These are phyloP conservation scores for Fusarium sublunatum DNA, from an alignment of 2,329 filamentous ascomycete species.

Conservation along the genomic window DNA sequence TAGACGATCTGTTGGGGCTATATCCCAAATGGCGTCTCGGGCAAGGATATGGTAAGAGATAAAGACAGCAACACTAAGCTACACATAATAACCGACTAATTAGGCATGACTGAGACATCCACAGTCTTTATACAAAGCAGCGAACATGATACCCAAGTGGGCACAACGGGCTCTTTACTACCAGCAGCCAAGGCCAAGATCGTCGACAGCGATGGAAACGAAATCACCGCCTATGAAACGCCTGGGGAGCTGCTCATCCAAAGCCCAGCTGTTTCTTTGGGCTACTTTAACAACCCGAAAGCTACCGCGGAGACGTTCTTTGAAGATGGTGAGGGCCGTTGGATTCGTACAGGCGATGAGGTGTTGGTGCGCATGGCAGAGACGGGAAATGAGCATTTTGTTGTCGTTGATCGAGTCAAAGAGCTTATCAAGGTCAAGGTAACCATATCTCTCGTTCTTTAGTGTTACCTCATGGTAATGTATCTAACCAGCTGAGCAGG, in stretches of 20 bases:
- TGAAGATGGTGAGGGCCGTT: constrained; percentile 71
- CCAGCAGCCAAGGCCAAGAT: constrained; percentile 72
- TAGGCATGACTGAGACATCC: constrained; percentile 50
- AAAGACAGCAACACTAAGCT: not conserved
- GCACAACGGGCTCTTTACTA: constrained; percentile 74
- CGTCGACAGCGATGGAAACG: constrained; percentile 71
- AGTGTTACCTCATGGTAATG: fast-evolving
- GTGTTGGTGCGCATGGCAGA: constrained; percentile 73
- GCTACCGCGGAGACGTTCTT: constrained; percentile 84
- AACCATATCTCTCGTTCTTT: constrained; percentile 8
- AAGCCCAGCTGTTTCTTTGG: constrained; percentile 79
- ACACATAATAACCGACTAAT: constrained; percentile 62
- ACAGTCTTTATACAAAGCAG: constrained; percentile 51
- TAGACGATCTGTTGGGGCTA: constrained; percentile 67
- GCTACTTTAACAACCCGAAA: constrained; percentile 87
- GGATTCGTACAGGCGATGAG: constrained; percentile 88
- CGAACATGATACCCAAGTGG: constrained; percentile 70
- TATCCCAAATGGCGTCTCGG: constrained; percentile 74
- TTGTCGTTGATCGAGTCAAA: constrained; percentile 80
- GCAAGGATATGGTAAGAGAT: constrained; percentile 74
- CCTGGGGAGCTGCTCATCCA: constrained; percentile 87
- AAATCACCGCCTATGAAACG: constrained; percentile 74
- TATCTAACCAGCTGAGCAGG: constrained; percentile 55
- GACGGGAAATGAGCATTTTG: constrained; percentile 79
- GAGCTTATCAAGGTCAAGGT: constrained; percentile 83